phyloP scores from a whole-genome alignment of 2,329 filamentous ascomycete species.

The Hortaea werneckii region DNA sequence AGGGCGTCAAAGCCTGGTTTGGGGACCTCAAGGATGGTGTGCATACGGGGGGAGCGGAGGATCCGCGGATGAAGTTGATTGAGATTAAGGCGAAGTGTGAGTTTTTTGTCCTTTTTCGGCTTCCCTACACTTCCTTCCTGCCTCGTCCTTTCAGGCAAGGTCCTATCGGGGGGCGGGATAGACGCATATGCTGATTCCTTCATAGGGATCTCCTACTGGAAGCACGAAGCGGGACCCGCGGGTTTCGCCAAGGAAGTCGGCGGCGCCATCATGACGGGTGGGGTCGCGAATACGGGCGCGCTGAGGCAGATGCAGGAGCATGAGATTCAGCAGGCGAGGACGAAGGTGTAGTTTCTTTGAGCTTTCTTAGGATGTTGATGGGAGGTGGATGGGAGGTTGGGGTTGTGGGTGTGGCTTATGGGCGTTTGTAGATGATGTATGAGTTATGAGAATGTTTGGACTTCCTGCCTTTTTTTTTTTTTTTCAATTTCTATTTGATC shows the following conservation, averaged over 20 bases:
- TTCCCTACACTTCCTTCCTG: too few relatives aligned
- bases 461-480: too few relatives aligned
- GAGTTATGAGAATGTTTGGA: not conserved
- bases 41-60: constrained; percentile 36
- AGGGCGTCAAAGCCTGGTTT: constrained; percentile 36
- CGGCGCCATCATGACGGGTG: constrained; percentile 21
- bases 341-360: too few relatives aligned
- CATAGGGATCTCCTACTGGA: constrained; percentile 26
- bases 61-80: constrained; percentile 38
- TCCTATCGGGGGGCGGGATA: too few relatives aligned
- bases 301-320: constrained; percentile 23
- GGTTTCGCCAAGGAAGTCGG: constrained; percentile 25
- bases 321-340: constrained; percentile 24
- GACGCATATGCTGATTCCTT: too few relatives aligned
- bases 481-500: too few relatives aligned
- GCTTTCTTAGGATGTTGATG: too few relatives aligned
- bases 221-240: constrained; percentile 18
- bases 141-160: too few relatives aligned
- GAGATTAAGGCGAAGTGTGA: constrained; percentile 27
- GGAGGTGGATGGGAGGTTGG: too few relatives aligned
- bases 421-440: not conserved
- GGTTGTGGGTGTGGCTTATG: too few relatives aligned
- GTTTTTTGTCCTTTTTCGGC: constrained; percentile 7
- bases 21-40: constrained; percentile 41
- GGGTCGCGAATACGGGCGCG: constrained; percentile 24